These are phyloP conservation scores for Pisolithus thermaeus DNA, from an alignment of 1,284 basidiomycete genomes.

Conservation along the genomic window DNA sequence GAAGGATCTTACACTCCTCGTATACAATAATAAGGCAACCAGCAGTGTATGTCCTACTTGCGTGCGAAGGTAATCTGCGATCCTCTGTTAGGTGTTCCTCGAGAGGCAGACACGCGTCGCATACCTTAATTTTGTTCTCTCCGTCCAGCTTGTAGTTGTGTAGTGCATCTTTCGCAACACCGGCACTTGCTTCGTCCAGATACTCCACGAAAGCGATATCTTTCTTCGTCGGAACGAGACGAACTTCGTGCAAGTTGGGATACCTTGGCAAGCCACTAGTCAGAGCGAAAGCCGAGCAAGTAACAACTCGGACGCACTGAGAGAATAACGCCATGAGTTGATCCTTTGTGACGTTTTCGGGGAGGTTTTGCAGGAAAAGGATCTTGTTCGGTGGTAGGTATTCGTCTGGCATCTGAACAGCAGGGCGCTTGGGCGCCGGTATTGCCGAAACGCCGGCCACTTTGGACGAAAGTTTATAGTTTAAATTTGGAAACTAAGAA, in stretches of 20 bases:
- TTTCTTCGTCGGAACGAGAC: slow-evolving; percentile 92
- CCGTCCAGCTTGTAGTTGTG: slow-evolving; percentile 96
- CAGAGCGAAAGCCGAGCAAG: slow-evolving; percentile 1
- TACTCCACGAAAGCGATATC: slow-evolving; percentile 98
- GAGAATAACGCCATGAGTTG: slow-evolving; percentile 85
- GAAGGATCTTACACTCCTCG: background rate
- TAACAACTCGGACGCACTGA: slow-evolving; percentile 51
- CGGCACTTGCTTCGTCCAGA: slow-evolving; percentile 84
- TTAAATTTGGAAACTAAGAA: slow-evolving; percentile 6
- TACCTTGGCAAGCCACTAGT: slow-evolving; percentile 48
- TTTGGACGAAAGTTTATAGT: slow-evolving; percentile 23
- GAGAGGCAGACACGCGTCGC: slow-evolving; percentile 5
- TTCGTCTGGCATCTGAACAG: slow-evolving; percentile 97
- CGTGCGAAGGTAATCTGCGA: slow-evolving; percentile 56
- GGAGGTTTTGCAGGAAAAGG: slow-evolving; percentile 95
- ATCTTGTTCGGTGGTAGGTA: slow-evolving; percentile 99
- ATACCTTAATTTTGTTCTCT: slow-evolving; percentile 93
- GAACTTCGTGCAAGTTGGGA: slow-evolving; percentile 90
- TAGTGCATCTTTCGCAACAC: slow-evolving; percentile 86
- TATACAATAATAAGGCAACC: background rate
- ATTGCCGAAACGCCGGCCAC: slow-evolving; percentile 66
- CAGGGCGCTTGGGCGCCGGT: slow-evolving; percentile 67
- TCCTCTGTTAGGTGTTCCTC: slow-evolving; percentile 5
- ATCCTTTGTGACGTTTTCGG: slow-evolving; percentile 86
- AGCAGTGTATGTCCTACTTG: slow-evolving; percentile 33